Base-by-base conservation (phyloP, 2,329 filamentous ascomycete species). In the Claviceps pusilla region DNA sequence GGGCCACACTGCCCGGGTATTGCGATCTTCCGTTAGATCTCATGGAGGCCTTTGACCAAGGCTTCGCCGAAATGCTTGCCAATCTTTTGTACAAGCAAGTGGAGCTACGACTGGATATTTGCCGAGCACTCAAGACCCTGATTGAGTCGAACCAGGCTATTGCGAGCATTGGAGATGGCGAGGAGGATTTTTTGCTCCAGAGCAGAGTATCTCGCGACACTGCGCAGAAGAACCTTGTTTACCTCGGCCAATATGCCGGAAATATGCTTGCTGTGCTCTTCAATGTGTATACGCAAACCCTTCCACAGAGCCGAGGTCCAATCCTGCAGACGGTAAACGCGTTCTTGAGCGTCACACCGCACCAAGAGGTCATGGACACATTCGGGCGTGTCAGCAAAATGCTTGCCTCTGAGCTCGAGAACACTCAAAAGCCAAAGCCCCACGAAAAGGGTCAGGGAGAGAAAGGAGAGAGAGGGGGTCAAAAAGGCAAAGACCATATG, bases 191-290 rank as follows among this genome's bases (percentile, higher is more conserved):
- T 28, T 74, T 93, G 41, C 75, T 89, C 12, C 87, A 91, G 65
- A 85, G 86, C 62, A 78, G 90, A 51, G 79, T 96, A 14, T 83
- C 86, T 4, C 89, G 86, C 65, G 78, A 75, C 4, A 76, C 82
- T 43, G 91, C 93, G 0, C 74, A 82, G 66, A 83, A 84, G 69
- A 96, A 96, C 65, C 72, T 97, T 43, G 73, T 81, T n/a, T 84
- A 95, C 66, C 75, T 98, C 12, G 82, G 87, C 16, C 73, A 74
- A 1, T 90, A 93, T 64, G 79, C 91, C 1, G 85, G 85, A 57
- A 97, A 97, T 63, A 79, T 98, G 70, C 80, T 98, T 46, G 90
- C 93, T 7, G 91, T 97, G 0, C 74, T 98, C n/a, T 97, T 98
- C 76, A 98, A 98, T 66, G 91, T 98, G 48, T 98, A 98, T 72